Conservation (phyloP, 371 early-diverging fungal genomes). For the Mucor racemosus region DNA sequence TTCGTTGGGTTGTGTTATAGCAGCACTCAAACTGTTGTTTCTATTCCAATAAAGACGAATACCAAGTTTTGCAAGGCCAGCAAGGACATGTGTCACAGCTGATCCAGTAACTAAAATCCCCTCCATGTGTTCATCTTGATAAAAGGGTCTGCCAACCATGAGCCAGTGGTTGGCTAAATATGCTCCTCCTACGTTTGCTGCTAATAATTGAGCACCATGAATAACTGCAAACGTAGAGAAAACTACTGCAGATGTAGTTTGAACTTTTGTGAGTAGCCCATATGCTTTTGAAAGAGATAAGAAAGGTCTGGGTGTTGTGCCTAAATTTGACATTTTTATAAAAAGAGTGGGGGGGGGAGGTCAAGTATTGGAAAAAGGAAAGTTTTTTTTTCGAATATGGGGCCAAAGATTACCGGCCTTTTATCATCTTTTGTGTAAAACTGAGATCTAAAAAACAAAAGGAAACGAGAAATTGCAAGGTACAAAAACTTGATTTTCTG, state of each 20-base stretch:
- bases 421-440: background rate
- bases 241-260: constrained; percentile 43
- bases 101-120: constrained; percentile 46
- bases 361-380: background rate
- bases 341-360: constrained; percentile 9
- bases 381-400: background rate
- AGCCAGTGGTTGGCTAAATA: constrained; percentile 39
- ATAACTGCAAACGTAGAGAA: constrained; percentile 43
- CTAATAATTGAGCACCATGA: constrained; percentile 41
- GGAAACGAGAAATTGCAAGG: too few species aligned
- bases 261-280: constrained; percentile 34
- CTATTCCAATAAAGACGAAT: constrained; percentile 35
- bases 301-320: constrained; percentile 17
- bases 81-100: constrained; percentile 33
- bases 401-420: background rate
- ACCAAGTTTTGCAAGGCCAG: constrained; percentile 38
- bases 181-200: constrained; percentile 41
- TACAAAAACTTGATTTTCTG: too few species aligned
- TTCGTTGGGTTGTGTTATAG: constrained; percentile 7
- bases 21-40: background rate
- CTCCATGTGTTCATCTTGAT: constrained; percentile 52
- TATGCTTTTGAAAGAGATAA: constrained; percentile 35
- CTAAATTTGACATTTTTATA: constrained; percentile 14
- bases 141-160: constrained; percentile 46
- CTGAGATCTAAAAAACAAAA: background rate